Percentiles rank a stretch among this genome's conserved stretches.
phyloP scores from a whole-genome alignment of 2,329 filamentous ascomycete genomes.

The Pseudogymnoascus sp. region DNA sequence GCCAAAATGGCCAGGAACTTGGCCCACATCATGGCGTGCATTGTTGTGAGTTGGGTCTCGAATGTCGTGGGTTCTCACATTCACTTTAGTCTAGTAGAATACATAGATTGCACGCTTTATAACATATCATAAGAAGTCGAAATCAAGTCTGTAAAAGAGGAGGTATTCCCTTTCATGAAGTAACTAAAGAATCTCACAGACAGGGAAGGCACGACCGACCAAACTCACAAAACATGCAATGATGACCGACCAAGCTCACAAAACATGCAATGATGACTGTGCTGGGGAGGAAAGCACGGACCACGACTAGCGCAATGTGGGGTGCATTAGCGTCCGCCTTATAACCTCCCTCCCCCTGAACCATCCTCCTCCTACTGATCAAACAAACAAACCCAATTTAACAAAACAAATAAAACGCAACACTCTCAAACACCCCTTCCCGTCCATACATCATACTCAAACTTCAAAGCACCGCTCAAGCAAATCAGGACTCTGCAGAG shows the following conservation, averaged over 20 bases:
- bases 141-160: not conserved
- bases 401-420: too few relatives aligned
- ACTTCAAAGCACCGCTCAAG: too few relatives aligned
- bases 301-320: not conserved
- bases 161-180: not conserved
- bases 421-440: too few relatives aligned
- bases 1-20: slow-evolving; percentile 19
- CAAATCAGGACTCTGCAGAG: too few relatives aligned
- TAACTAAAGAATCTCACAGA: not conserved
- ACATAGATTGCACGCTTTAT: not conserved
- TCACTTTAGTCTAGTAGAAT: not conserved
- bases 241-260: not conserved
- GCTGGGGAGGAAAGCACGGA: not conserved
- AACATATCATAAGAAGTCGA: not conserved
- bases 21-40: not conserved
- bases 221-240: not conserved
- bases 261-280: too few relatives aligned
- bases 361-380: too few relatives aligned
- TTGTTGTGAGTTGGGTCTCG: not conserved
- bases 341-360: not conserved
- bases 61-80: not conserved
- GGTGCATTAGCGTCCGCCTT: slow-evolving; percentile 1
- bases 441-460: too few relatives aligned
- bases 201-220: not conserved
- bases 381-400: not conserved